Evolutionary conservation across 2,329 filamentous ascomycete species (phyloP).

Genomic region (Pezicula radicicola): DNA sequence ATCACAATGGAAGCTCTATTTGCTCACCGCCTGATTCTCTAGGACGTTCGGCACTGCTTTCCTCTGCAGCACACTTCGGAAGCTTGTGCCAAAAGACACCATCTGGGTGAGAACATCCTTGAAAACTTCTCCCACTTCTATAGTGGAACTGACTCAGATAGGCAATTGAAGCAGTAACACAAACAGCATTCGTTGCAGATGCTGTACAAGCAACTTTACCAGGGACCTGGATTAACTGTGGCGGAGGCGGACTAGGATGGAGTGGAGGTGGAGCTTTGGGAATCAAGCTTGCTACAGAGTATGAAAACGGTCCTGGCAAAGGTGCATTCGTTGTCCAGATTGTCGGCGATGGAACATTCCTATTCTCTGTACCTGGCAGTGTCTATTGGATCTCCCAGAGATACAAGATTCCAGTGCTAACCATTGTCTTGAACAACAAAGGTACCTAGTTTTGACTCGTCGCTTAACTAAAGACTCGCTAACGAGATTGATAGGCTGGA

Average conservation of each 20-base stretch:
- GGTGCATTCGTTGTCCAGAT: conserved; percentile 61
- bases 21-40: too few relatives aligned
- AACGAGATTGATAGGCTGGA: conserved; percentile 47
- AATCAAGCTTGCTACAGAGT: conserved; percentile 65
- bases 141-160: too few relatives aligned
- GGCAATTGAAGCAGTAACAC: conserved; percentile 75
- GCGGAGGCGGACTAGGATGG: conserved; percentile 78
- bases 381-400: conserved; percentile 68
- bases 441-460: conserved; percentile 26
- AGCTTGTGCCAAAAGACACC: conserved; percentile 57
- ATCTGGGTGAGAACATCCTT: conserved; percentile 47
- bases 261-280: conserved; percentile 73
- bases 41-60: conserved; percentile 43
- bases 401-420: conserved; percentile 64
- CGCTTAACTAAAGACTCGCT: background rate
- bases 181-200: conserved; percentile 64
- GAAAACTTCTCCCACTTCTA: too few relatives aligned
- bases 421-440: conserved; percentile 67
- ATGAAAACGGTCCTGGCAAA: conserved; percentile 43
- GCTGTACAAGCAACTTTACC: conserved; percentile 67
- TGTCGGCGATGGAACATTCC: conserved; percentile 65
- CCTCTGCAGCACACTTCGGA: conserved; percentile 46
- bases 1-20: too few relatives aligned
- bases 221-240: conserved; percentile 77
- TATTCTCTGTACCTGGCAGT: conserved; percentile 62